Base-by-base conservation (phyloP, 2,329 filamentous ascomycete species). In the Blastomyces silverae region DNA sequence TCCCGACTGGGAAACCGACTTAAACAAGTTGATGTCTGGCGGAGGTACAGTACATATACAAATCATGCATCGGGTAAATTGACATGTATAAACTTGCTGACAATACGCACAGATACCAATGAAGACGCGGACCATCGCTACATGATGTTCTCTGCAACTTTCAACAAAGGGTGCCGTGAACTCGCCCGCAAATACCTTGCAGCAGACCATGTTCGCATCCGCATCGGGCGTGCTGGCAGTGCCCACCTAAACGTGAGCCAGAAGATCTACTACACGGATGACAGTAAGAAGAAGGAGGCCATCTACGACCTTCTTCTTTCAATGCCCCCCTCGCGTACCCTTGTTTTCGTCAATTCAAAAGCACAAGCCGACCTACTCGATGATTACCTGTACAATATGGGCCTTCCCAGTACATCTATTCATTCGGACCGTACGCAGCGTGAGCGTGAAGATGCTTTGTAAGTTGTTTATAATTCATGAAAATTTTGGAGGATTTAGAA, bases 121-220 rank as follows among this genome's bases (percentile, higher is more conserved):
- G 86, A 89, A 64, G 91, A 89, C 71, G 84, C 81, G 7, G 86
- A 89, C 65, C 85, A 88, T 69, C 80, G 81, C 8, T 87, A 85
- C 75, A 83, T 96, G 77, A 89, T 99, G 80, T 97, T 97, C 76
- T 96, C 92, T 0, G 94, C 94, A 0, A 97, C 94, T 0, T 97
- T 99, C 77, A 91, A 92, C 52, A 92, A 89, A 79, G 80, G 80
- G 0, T 86, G 90, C 68, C 90, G 92, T 39, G 82, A 88, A 31
- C 79, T 97, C 17, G 93, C 92, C 13, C 87, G 85, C 65, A 82
- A 89, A 37, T 90, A 92, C 72, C 85, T 99, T 65, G 82, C 88
- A 0, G 81, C 85, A 13, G 86, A 90, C 53, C 87, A 91, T 71
- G 82, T 95, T 61, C 90, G 89, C 28, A 87, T 99, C 75, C 89